These are phyloP conservation scores for Tulasnella sp. DNA, from an alignment of 768 basidiomycete species.

Conservation along the genomic window DNA sequence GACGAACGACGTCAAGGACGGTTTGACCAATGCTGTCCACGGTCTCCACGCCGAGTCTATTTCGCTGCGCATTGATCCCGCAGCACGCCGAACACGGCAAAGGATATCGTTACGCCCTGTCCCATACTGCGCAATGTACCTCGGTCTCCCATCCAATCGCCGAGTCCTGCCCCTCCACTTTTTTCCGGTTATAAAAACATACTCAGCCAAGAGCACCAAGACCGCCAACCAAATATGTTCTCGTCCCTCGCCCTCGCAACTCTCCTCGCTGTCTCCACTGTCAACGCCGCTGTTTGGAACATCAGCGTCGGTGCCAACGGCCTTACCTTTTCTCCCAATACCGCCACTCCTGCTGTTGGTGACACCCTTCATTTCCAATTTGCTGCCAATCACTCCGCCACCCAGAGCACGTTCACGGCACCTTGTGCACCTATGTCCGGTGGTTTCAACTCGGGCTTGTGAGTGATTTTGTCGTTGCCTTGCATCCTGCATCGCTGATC, in stretches of 20 bases:
- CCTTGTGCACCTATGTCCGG: background rate
- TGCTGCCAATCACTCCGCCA: constrained; percentile 5
- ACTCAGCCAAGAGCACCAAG: no score
- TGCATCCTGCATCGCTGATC: background rate
- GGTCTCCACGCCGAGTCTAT: no score
- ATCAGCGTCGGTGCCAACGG: background rate
- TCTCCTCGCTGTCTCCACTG: background rate
- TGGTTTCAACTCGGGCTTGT: constrained; percentile 18
- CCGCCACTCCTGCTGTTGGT: background rate
- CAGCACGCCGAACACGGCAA: no score
- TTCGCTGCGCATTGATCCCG: no score
- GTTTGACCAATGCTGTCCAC: no score
- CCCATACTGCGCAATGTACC: no score
- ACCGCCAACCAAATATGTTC: background rate
- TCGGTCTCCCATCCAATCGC: no score
- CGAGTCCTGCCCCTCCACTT: no score
- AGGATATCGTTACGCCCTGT: no score
- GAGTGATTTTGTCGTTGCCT: background rate
- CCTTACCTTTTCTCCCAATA: background rate
- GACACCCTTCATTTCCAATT: constrained; percentile 4
- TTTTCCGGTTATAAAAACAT: no score
- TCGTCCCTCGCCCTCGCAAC: background rate
- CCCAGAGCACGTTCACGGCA: background rate
- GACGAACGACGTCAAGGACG: no score
- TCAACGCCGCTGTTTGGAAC: constrained; percentile 3